Base-by-base conservation (phyloP, 345 rosid genomes). In the Camelina laxa region DNA sequence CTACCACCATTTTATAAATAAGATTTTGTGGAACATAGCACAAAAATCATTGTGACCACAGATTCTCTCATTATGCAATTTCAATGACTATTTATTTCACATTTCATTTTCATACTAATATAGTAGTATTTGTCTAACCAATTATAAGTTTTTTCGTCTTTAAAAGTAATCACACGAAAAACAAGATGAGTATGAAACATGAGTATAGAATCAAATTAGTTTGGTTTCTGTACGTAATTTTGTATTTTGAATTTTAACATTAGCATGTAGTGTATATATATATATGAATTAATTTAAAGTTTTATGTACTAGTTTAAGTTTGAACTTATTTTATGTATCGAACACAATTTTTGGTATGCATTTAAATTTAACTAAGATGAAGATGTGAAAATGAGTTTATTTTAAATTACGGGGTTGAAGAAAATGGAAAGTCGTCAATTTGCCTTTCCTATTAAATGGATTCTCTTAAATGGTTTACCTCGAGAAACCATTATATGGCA, bases 151-250 rank as follows among this genome's bases (percentile, higher is more conserved):
- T 30, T 24, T 17, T 4, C 5, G 21, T 69, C 20, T 57, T 39
- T 27, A 56, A 33, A 68, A 20, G 33, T 41, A 62, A 47, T 17
- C 48, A 61, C 41, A 50, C 60, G 42, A 17, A 60, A 50, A 39
- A 60, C 68, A 51, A 39, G 42, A 63, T 20, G 13, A 31, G 44
- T 20, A 44, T 54, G 19, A 42, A 64, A 64, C 64, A 53, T 22
- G 38, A 56, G 31, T 22, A 55, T 14, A 73, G n/a, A 65, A 21
- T n/a, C 13, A 15, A 22, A 60, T 62, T 51, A 22, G 44, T 22
- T 35, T 21, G 38, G 10, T 64, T 72, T 19, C 1, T 2, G 9
- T 54, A 31, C 31, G 19, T 24, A 9, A 0, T 63, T 51, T 41
- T 41, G 14, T 62, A 35, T 39, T 27, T 53, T 4, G 14, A 0